Evolutionary conservation across 331 rosid species (phyloP).

Genomic region (Erythrophleum ivorense): DNA sequence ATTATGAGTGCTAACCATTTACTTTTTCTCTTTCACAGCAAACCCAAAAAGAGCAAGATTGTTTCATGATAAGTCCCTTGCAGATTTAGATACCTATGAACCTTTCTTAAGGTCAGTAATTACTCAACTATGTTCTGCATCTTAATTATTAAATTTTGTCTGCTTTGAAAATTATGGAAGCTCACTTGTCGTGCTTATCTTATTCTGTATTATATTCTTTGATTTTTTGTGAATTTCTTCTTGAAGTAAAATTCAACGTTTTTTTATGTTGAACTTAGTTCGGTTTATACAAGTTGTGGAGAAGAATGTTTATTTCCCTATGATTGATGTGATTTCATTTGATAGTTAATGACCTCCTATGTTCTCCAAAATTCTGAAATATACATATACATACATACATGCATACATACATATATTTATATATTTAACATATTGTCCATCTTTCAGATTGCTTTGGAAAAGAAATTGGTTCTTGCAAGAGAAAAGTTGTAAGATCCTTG

Average conservation of each 20-base stretch:
- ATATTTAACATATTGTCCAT: conserved; percentile 32
- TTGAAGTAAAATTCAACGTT: neutral
- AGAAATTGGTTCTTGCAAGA: conserved; percentile 98
- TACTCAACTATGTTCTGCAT: conserved; percentile 33
- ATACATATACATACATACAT: neutral
- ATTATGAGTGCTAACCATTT: conserved; percentile 30
- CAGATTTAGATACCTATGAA: conserved; percentile 78
- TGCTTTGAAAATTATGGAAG: conserved; percentile 20
- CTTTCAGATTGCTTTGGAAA: conserved; percentile 93
- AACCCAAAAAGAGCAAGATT: conserved; percentile 92
- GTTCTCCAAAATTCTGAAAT: conserved; percentile 28
- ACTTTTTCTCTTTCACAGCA: conserved; percentile 55
- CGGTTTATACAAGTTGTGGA: conserved; percentile 2
- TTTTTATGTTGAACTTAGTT: neutral
- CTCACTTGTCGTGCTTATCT: neutral
- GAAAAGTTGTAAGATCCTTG: conserved; percentile 97
- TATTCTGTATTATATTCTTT: conserved; percentile 10
- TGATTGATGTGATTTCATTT: conserved; percentile 17
- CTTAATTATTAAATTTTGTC: conserved; percentile 24
- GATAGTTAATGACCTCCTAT: conserved; percentile 25
- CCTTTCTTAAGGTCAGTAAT: conserved; percentile 86
- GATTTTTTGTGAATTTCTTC: neutral
- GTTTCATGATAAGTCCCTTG: conserved; percentile 86
- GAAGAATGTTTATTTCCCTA: neutral
- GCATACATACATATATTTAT: neutral